Percentiles rank a stretch among this genome's conserved stretches.
Conservation (phyloP, 2,329 filamentous ascomycete species). For the Claviceps maximensis region DNA sequence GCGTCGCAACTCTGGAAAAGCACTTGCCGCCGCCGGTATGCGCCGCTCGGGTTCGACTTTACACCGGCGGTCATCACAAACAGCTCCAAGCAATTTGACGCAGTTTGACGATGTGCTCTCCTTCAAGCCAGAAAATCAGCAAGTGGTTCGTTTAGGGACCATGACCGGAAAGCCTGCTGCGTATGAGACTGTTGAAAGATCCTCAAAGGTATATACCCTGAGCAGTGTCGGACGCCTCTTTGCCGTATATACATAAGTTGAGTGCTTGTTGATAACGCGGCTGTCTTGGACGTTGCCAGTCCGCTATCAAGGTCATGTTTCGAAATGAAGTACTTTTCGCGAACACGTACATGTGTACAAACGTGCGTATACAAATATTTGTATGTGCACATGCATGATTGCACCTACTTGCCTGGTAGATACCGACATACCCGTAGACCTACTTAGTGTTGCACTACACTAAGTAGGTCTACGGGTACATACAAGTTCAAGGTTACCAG, state of each 20-base stretch:
- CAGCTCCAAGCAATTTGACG: not conserved
- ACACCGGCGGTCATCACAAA: not conserved
- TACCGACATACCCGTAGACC: no score
- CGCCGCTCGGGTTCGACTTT: not conserved
- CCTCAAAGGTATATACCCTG: not conserved
- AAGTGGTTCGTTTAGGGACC: no score
- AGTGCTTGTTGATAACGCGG: not conserved
- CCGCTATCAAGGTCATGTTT: not conserved
- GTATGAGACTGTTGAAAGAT: not conserved
- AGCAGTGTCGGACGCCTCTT: not conserved
- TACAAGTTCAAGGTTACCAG: not conserved
- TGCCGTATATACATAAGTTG: not conserved
- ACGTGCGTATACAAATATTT: no score
- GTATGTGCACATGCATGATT: no score
- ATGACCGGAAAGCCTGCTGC: not conserved
- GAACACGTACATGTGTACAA: no score
- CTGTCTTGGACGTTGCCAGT: not conserved
- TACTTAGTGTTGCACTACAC: no score
- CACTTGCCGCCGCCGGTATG: not conserved
- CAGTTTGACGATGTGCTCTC: not conserved
- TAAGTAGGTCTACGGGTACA: not conserved
- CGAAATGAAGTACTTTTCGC: not conserved
- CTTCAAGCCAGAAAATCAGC: not conserved
- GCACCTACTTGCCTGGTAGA: not conserved
- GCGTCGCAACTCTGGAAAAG: slow-evolving; percentile 5